phyloP scores from a whole-genome alignment of 345 rosid species.

The Dovyalis caffra region DNA sequence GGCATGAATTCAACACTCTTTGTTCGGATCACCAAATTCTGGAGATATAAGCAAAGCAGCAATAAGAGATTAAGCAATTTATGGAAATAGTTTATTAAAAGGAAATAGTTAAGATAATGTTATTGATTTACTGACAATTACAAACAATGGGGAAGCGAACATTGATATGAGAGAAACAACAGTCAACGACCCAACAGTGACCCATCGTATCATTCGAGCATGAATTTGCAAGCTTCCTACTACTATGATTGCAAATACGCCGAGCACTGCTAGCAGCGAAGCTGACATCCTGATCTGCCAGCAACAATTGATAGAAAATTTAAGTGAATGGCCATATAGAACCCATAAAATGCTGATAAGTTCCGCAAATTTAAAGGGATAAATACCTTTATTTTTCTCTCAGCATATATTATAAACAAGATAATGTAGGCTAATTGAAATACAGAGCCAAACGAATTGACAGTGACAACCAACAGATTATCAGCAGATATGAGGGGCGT shows the following conservation, averaged over 20 bases:
- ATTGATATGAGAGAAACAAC: slow-evolving; percentile 71
- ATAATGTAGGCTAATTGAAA: slow-evolving; percentile 65
- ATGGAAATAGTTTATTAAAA: neutral
- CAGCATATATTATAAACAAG: slow-evolving; percentile 58
- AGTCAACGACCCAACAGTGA: slow-evolving; percentile 63
- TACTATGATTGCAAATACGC: slow-evolving; percentile 43
- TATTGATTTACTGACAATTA: slow-evolving; percentile 57
- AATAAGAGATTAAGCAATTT: neutral
- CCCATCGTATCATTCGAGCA: slow-evolving; percentile 37
- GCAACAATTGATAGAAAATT: neutral
- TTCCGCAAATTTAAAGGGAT: slow-evolving; percentile 3
- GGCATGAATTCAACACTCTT: slow-evolving; percentile 94
- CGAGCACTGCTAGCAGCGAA: slow-evolving; percentile 40
- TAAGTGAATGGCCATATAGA: neutral
- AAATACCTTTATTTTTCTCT: slow-evolving; percentile 57
- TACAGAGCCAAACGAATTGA: slow-evolving; percentile 66
- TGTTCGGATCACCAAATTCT: slow-evolving; percentile 80
- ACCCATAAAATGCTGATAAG: neutral
- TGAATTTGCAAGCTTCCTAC: slow-evolving; percentile 61
- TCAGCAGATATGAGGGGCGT: slow-evolving; percentile 58
- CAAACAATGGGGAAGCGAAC: slow-evolving; percentile 90
- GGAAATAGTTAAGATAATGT: neutral
- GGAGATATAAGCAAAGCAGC: slow-evolving; percentile 10
- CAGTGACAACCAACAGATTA: slow-evolving; percentile 63
- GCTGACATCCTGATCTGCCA: neutral